phyloP scores from a whole-genome alignment of 169 alveolate genomes.

The Plasmodium malariae region DNA sequence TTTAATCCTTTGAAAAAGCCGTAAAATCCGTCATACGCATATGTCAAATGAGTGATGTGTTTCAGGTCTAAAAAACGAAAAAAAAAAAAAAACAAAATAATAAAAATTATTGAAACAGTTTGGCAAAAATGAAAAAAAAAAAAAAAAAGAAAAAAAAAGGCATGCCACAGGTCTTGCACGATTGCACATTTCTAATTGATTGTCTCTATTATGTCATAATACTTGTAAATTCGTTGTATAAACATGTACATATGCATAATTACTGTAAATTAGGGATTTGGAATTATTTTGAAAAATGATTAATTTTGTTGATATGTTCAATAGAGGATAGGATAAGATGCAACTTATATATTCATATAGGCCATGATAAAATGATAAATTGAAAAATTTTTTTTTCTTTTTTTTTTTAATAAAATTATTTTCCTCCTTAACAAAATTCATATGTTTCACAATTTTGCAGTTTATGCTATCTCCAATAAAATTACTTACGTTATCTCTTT shows the following conservation, averaged over 20 bases:
- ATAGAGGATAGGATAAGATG: conserved; percentile 55
- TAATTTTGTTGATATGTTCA: conserved; percentile 64
- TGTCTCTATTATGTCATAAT: no score
- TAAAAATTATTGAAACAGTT: no score
- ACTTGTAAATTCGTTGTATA: no score
- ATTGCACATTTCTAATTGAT: no score
- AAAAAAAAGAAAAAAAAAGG: no score
- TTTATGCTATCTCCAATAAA: conserved; percentile 55
- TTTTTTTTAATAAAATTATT: conserved; percentile 54
- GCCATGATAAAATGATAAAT: conserved; percentile 53
- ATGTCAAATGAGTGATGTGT: conserved; percentile 40
- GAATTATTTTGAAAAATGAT: conserved; percentile 62
- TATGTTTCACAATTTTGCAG: conserved; percentile 32
- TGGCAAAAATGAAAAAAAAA: no score
- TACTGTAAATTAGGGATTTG: conserved; percentile 33
- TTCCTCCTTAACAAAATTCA: conserved; percentile 63
- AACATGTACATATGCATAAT: neutral
- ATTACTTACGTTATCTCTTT: conserved; percentile 37
- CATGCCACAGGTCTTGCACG: no score
- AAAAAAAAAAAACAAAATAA: no score
- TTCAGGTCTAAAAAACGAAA: conserved; percentile 25
- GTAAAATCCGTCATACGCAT: conserved; percentile 56
- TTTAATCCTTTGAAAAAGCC: conserved; percentile 63
- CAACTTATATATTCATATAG: conserved; percentile 63
- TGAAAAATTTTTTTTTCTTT: conserved; percentile 54